Percentiles rank a stretch among this genome's conserved stretches.
These are phyloP conservation scores for Spizellomyces sp. DNA, from an alignment of 192 early-diverging fungal genomes.

Conservation along the genomic window DNA sequence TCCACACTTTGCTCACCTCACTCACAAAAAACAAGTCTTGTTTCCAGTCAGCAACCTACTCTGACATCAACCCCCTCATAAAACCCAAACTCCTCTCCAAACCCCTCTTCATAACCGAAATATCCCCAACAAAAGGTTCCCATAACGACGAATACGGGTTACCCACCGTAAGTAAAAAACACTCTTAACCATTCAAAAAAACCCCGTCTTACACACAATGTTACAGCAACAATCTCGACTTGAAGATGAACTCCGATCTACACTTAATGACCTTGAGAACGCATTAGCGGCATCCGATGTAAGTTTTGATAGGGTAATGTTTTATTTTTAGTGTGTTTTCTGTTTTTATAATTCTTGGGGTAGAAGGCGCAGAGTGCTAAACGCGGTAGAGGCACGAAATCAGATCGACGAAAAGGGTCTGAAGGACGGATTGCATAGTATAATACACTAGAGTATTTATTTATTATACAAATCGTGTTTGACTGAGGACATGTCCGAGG, in stretches of 20 bases:
- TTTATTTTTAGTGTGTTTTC: no score
- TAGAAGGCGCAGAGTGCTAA: no score
- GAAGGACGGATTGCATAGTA: no score
- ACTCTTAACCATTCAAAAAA: no score
- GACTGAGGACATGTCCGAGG: no score
- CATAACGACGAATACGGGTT: slow-evolving; percentile 20
- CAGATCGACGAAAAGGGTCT: no score
- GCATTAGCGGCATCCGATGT: slow-evolving; percentile 30
- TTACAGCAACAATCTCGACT: slow-evolving; percentile 32
- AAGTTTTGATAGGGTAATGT: no score
- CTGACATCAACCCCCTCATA: slow-evolving; percentile 49
- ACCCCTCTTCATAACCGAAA: slow-evolving; percentile 32
- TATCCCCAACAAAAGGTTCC: slow-evolving; percentile 17
- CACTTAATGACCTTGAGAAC: slow-evolving; percentile 45
- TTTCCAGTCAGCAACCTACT: slow-evolving; percentile 27
- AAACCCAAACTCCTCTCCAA: slow-evolving; percentile 38
- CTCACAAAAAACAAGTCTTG: background rate
- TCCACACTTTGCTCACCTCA: background rate
- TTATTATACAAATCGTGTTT: no score
- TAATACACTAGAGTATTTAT: no score
- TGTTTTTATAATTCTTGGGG: no score
- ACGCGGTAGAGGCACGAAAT: no score
- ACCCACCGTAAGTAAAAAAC: background rate
- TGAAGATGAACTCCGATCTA: slow-evolving; percentile 46
- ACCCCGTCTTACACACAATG: background rate